A percentile compares a stretch with the other conserved stretches of the same genome.
These are phyloP conservation scores for Emergomyces orientalis DNA, from an alignment of 2,329 filamentous ascomycete species.

Conservation along the genomic window DNA sequence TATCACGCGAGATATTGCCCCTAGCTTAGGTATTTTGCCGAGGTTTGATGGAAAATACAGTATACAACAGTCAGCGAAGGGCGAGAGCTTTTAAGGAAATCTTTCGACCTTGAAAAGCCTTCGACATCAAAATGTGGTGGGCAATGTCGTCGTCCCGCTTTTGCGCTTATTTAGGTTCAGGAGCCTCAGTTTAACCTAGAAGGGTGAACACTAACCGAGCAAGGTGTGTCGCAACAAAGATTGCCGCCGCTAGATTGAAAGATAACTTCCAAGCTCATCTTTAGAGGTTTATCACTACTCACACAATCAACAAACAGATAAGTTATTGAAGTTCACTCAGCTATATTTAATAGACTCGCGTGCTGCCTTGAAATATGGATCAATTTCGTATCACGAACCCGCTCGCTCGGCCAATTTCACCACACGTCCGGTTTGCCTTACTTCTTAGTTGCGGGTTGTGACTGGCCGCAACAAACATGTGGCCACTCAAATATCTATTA, in stretches of 20 bases:
- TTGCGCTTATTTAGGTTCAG: background rate
- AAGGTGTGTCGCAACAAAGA: no score
- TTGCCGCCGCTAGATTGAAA: no score
- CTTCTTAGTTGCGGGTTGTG: background rate
- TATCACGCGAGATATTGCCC: no score
- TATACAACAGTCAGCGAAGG: background rate
- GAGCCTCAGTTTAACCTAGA: background rate
- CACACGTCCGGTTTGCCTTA: background rate
- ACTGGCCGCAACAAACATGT: constrained; percentile 3
- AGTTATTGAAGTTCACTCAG: background rate
- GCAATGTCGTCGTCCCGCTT: no score
- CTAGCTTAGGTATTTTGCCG: no score
- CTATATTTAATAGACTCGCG: background rate
- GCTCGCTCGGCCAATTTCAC: background rate
- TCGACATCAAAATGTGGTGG: no score
- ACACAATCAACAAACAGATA: background rate
- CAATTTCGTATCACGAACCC: background rate
- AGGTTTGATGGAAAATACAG: no score
- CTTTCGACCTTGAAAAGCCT: background rate
- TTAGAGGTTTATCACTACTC: background rate
- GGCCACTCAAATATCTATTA: background rate
- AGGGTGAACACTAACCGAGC: no score
- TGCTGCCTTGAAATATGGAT: constrained; percentile 7
- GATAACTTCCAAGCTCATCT: background rate
- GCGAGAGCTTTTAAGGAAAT: background rate